Conservation (phyloP, 2,329 filamentous ascomycete genomes). For the Fusarium sp. region DNA sequence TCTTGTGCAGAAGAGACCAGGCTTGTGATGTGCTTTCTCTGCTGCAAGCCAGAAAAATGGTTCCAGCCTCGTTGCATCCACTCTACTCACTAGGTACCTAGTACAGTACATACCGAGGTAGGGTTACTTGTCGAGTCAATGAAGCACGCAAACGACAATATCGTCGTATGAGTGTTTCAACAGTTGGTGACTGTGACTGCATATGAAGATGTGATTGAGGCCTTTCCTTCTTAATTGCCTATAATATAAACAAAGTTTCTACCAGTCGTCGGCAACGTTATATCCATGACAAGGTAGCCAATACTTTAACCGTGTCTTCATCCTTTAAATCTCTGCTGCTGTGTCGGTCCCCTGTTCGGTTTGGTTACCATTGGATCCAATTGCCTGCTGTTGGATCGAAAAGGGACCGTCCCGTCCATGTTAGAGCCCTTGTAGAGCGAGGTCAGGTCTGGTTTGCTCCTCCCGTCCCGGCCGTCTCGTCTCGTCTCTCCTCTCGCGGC, state of each 20-base stretch:
- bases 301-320: slow-evolving; percentile 28
- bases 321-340: slow-evolving; percentile 20
- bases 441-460: slow-evolving; percentile 19
- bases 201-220: slow-evolving; percentile 3
- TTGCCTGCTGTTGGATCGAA: slow-evolving; percentile 43
- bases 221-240: slow-evolving; percentile 19
- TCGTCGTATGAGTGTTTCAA: slow-evolving; percentile 18
- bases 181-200: slow-evolving; percentile 16
- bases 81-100: slow-evolving; percentile 11
- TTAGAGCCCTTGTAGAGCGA: slow-evolving; percentile 41
- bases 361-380: slow-evolving; percentile 10
- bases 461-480: slow-evolving; percentile 16
- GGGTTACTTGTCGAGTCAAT: not conserved
- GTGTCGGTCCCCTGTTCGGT: slow-evolving; percentile 34
- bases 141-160: slow-evolving; percentile 33
- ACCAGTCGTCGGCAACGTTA: slow-evolving; percentile 15
- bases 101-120: too few species aligned
- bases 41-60: slow-evolving; percentile 30
- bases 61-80: slow-evolving; percentile 42
- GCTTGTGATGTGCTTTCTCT: slow-evolving; percentile 41
- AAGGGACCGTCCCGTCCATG: slow-evolving; percentile 36
- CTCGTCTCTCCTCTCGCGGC: slow-evolving; percentile 21
- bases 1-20: slow-evolving; percentile 32
- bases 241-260: slow-evolving; percentile 39
- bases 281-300: slow-evolving; percentile 18